These are phyloP conservation scores for Lodderomyces margitis DNA, from an alignment of 1,139 yeast species.

Conservation along the genomic window DNA sequence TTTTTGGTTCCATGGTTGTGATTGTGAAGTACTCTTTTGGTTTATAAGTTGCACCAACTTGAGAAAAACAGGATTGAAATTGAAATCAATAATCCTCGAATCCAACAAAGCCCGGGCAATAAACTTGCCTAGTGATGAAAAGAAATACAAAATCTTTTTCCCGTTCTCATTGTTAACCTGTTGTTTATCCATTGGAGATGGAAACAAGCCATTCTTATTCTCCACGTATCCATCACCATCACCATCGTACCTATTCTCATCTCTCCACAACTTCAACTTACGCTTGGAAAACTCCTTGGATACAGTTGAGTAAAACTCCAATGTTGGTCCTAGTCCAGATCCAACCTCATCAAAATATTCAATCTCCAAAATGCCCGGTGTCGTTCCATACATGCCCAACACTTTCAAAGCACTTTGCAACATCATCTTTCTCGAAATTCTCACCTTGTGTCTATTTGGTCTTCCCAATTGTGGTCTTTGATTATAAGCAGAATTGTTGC, in stretches of 20 bases:
- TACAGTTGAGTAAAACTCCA: slow-evolving; percentile 84
- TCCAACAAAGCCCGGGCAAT: slow-evolving; percentile 86
- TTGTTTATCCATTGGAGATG: slow-evolving; percentile 53
- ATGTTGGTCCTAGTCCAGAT: slow-evolving; percentile 92
- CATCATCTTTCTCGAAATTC: slow-evolving; percentile 69
- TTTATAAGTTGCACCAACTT: slow-evolving; percentile 38
- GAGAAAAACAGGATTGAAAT: slow-evolving; percentile 72
- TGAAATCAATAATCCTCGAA: slow-evolving; percentile 80
- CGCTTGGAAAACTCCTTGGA: slow-evolving; percentile 66
- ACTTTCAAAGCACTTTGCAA: slow-evolving; percentile 81
- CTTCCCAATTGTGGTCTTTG: slow-evolving; percentile 61
- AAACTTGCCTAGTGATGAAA: slow-evolving; percentile 73
- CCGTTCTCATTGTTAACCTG: slow-evolving; percentile 36
- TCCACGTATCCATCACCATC: slow-evolving; percentile 31
- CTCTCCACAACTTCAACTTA: slow-evolving; percentile 70
- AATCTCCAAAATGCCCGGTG: slow-evolving; percentile 80
- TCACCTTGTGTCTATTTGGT: slow-evolving; percentile 75
- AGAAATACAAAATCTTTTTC: slow-evolving; percentile 49
- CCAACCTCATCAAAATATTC: slow-evolving; percentile 95
- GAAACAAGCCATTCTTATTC: slow-evolving; percentile 62
- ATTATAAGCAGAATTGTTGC: slow-evolving; percentile 8
- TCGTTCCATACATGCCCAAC: slow-evolving; percentile 70
- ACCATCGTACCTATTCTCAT: slow-evolving; percentile 19
- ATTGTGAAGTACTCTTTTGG: slow-evolving; percentile 12
- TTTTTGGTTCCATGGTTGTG: slow-evolving; percentile 11